Conservation (phyloP, 352 stramenopile genomes). For the Blastocystis sp. region DNA sequence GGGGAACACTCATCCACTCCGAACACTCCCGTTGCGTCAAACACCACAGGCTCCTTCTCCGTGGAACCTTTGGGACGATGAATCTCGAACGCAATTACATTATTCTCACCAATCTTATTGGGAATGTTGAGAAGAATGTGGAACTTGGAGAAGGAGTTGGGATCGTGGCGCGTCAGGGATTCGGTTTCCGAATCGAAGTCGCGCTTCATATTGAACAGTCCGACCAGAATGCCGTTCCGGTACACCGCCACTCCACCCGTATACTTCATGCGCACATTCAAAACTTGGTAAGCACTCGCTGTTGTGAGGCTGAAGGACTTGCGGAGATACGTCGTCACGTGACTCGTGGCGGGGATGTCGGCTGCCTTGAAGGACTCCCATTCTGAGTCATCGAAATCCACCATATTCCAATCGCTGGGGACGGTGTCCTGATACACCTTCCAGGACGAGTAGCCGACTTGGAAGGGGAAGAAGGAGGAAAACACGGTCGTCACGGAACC, state of each 20-base stretch:
- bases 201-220: neutral
- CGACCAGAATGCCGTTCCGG: neutral
- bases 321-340: constrained; percentile 3
- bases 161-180: neutral
- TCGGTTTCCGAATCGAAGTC: neutral
- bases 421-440: neutral
- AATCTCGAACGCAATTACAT: constrained; percentile 23
- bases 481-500: neutral
- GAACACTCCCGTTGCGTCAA: constrained; percentile 18
- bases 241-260: constrained; percentile 5
- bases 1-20: neutral
- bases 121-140: neutral
- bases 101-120: neutral
- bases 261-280: constrained; percentile 41
- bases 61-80: neutral
- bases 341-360: neutral
- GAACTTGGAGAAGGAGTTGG: neutral
- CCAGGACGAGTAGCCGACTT: constrained; percentile 6
- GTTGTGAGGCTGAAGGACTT: neutral
- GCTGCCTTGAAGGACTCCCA: neutral
- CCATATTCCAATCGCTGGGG: neutral
- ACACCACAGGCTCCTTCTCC: neutral
- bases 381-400: neutral
- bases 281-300: neutral
- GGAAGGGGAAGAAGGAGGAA: constrained; percentile 38